Base-by-base conservation (phyloP, 495 filamentous ascomycete genomes). In the Aspergillus mulundensis region DNA sequence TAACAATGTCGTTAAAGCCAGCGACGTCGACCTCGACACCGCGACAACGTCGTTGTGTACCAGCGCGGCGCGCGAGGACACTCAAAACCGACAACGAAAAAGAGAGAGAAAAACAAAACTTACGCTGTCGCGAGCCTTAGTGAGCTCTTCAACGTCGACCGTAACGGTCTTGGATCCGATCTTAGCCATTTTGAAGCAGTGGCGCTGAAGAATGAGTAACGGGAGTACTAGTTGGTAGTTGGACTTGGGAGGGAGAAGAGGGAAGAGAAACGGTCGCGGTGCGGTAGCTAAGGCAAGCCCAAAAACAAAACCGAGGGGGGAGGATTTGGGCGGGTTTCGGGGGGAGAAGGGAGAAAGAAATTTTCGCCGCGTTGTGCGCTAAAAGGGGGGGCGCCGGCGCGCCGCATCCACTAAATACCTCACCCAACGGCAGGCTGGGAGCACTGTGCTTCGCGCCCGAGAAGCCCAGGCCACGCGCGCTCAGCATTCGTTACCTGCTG, bases 71-170 rank as follows among this genome's bases (percentile, higher is more conserved):
- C 53, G 42, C 23, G 38, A 12, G 23, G 14, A 42, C 38, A 19
- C 21, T 30, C 45, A 50, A 44, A 56, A 53, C n/a, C n/a, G 6
- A 36, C 30, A 44, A 53, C 25, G 50, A 48, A 40, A 52, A 53
- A 19, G 19, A 28, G 19, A 38, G 50, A 48, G n/a, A 36, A 52
- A 53, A 19, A 23, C 32, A 16, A 34, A 48, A 72, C 84, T 78
- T 80, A 89, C 86, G 54, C 73, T 75, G 68, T 89, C 85, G 47
- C 85, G 77, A 44, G 84, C 84, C 56, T 77, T 74, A 19, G 81
- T 77, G 62, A 86, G 85, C 59, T 85, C 81, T 39, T 85, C 77
- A 38, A 85, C 64, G 60, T 82, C 81, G 62, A 87, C 69, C 40
- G 69, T 63, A 18, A 77, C 65, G 36, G 65, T 68, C 56, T 69